These are phyloP conservation scores for Kernera saxatilis DNA, from an alignment of 345 rosid genomes.

Conservation along the genomic window DNA sequence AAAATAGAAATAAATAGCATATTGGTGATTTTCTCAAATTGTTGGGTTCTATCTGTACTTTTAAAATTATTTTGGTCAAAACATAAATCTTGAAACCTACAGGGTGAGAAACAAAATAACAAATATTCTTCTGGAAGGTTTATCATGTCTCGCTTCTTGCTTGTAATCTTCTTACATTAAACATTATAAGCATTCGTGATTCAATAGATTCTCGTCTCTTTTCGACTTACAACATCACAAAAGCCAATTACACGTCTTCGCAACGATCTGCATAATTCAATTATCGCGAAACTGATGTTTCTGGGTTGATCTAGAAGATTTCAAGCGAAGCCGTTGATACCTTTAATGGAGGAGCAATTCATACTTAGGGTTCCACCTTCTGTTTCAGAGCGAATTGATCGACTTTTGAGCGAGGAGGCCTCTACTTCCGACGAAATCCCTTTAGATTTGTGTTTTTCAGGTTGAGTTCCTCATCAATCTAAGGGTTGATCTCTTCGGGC, in stretches of 20 bases:
- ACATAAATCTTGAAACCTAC: background rate
- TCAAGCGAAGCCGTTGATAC: background rate
- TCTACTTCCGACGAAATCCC: slow-evolving; percentile 70
- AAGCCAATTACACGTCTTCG: background rate
- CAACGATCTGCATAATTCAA: background rate
- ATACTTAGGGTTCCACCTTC: slow-evolving; percentile 92
- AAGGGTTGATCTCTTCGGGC: background rate
- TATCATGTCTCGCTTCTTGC: background rate
- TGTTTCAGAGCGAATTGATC: slow-evolving; percentile 71
- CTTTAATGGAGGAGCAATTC: slow-evolving; percentile 83
- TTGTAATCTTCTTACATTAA: background rate
- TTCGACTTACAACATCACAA: background rate
- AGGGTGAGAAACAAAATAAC: background rate
- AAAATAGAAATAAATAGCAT: background rate
- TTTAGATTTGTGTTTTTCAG: slow-evolving; percentile 76
- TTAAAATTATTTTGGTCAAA: background rate
- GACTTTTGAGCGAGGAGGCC: slow-evolving; percentile 60
- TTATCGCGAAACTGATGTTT: background rate
- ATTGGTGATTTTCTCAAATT: background rate
- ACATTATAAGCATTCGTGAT: background rate
- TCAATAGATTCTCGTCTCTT: background rate
- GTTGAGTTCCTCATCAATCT: slow-evolving; percentile 32
- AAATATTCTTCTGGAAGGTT: background rate
- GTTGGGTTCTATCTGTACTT: too few species aligned
- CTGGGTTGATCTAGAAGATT: background rate